Evolutionary conservation across 306 rosid species (phyloP), one percentile per base, ranked within the genome.

Genomic region (Cajanus cajan): DNA sequence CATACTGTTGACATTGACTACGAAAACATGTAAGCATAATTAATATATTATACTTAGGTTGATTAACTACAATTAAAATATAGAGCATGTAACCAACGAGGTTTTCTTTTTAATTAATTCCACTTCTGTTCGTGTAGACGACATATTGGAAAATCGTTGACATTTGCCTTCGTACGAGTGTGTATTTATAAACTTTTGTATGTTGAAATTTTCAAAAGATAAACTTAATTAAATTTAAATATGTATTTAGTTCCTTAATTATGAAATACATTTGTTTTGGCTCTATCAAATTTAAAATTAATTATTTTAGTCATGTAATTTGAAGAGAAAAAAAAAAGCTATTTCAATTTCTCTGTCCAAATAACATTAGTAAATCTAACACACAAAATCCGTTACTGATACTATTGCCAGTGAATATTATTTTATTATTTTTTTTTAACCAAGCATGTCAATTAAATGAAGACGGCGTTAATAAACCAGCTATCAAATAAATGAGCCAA

Each of bases 91-190:
- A 44, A 36, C 15, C 52, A 73, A 73, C 54, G 25, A 1, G 80
- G 52, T 24, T 33, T 39, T 24, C 7, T 73, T 57, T 81, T 58
- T 58, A 65, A 51, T 70, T 45, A 54, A 65, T 44, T 34, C 28
- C 22, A 18, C 4, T 71, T 43, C n/a, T 43, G 64, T 67, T 80
- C 52, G 16, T 37, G 58, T n/a, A 63, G 72, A 34, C 19, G 43
- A 16, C 7, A n/a, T n/a, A 16, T 22, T 12, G 12, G 40, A 44
- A 37, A 76, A 67, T 33, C 76, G 22, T 70, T 64, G 77, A 57
- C 77, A 76, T 64, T 47, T 69, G 70, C 71, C 74, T 83, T 58
- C 21, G 4, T 47, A 18, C 16, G 31, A 25, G 25, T 59, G 2
- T 13, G 1, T 25, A 8, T 45, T 48, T 68, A 22, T 73, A 18